Conservation (phyloP, 176 grass and related monocot species). For the Carex cristatella region DNA sequence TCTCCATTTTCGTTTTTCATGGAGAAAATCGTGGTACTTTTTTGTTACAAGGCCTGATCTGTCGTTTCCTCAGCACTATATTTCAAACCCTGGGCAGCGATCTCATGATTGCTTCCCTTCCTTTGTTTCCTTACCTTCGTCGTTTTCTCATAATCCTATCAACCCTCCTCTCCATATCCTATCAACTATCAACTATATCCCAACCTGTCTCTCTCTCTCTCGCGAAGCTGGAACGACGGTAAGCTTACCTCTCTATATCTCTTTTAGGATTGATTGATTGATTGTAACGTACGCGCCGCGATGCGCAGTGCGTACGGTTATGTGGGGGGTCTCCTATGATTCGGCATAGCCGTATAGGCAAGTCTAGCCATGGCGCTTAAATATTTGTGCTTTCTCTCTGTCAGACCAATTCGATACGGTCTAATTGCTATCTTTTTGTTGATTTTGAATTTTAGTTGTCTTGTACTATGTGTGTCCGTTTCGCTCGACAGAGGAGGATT, state of each 20-base stretch:
- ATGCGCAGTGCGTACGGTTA: neutral
- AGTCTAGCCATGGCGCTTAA: constrained; percentile 1
- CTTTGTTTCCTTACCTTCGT: constrained; percentile 1
- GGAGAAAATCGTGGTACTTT: neutral
- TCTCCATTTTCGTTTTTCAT: neutral
- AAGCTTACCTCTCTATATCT: neutral
- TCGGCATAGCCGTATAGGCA: neutral
- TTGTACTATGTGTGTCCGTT: neutral
- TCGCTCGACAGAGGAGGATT: neutral
- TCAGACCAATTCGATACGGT: neutral
- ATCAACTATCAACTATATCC: neutral
- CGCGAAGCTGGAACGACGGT: neutral
- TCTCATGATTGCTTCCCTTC: constrained; percentile 21
- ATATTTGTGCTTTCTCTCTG: neutral
- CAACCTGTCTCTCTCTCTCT: neutral
- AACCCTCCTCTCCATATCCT: neutral
- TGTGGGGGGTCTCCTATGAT: neutral
- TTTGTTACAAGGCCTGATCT: neutral
- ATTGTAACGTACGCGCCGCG: neutral
- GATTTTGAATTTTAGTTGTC: neutral
- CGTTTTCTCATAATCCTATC: neutral
- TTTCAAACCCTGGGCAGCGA: constrained; percentile 21
- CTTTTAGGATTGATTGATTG: neutral
- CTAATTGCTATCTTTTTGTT: neutral
- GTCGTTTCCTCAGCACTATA: neutral